phyloP scores from a whole-genome alignment of 371 early-diverging fungal species.

The Mucor saturninus region DNA sequence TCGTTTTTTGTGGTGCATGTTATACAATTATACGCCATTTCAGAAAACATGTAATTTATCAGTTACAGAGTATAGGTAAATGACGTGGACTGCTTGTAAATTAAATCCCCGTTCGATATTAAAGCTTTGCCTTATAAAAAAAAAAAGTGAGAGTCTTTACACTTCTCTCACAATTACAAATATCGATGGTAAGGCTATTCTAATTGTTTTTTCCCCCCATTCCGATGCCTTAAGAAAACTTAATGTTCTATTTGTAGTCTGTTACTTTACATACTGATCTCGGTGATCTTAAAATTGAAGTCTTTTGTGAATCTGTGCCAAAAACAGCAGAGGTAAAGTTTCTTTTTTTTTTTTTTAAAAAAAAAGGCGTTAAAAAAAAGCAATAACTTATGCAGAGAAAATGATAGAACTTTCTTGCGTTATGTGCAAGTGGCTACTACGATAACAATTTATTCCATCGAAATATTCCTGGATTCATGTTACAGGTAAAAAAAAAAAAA shows the following conservation, averaged over 20 bases:
- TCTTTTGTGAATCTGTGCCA: constrained; percentile 84
- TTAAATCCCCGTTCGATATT: too few species aligned
- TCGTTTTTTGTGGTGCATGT: too few species aligned
- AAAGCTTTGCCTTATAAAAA: too few species aligned
- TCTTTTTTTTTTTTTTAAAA: not conserved
- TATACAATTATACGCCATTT: too few species aligned
- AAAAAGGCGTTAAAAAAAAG: not conserved
- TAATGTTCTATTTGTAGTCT: constrained; percentile 46
- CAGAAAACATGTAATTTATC: too few species aligned
- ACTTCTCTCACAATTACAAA: too few species aligned
- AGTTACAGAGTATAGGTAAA: too few species aligned
- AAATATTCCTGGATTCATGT: constrained; percentile 90
- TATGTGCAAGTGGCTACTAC: constrained; percentile 94
- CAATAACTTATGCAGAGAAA: not conserved
- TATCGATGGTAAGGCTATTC: too few species aligned
- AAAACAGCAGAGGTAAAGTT: constrained; percentile 76
- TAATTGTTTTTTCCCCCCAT: too few species aligned
- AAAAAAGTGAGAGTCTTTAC: too few species aligned
- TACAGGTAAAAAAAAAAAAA: constrained; percentile 63
- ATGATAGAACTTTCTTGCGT: constrained; percentile 89
- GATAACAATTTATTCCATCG: constrained; percentile 84
- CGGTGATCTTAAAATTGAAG: constrained; percentile 90
- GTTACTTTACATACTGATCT: constrained; percentile 89
- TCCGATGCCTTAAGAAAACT: too few species aligned
- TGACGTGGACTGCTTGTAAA: too few species aligned